phyloP scores from a whole-genome alignment of 179 eudicot species.

The Amaranthus tricolor region DNA sequence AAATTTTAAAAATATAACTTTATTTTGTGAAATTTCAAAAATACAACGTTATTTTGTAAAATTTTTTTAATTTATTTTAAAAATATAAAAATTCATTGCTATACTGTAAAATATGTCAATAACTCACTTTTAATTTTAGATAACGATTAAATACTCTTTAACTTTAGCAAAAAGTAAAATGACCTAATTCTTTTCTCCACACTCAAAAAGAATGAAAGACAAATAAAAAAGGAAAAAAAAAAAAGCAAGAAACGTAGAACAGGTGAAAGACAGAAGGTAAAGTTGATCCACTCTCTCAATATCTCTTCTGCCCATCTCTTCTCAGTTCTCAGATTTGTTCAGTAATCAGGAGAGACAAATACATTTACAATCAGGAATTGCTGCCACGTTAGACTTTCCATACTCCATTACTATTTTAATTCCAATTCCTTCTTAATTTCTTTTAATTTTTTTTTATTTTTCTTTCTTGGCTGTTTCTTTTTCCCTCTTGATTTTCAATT shows the following conservation, averaged over 20 bases:
- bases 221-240: not conserved
- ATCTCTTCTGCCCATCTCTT: not conserved
- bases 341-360: not conserved
- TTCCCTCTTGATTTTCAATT: constrained; percentile 2
- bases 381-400: constrained; percentile 10
- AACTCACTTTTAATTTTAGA: no score
- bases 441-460: not conserved
- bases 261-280: constrained; percentile 14
- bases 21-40: no score
- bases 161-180: not conserved
- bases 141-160: no score
- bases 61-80: no score
- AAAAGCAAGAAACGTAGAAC: not conserved
- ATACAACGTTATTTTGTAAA: no score
- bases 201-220: not conserved
- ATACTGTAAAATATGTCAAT: no score
- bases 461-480: not conserved
- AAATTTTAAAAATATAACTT: no score
- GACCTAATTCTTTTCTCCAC: not conserved
- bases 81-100: no score
- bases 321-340: constrained; percentile 2
- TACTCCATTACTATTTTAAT: not conserved
- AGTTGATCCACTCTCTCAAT: constrained; percentile 11
- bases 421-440: not conserved
- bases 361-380: not conserved